Conservation (phyloP, 208 protist genomes). For the Crithidia brevicula region DNA sequence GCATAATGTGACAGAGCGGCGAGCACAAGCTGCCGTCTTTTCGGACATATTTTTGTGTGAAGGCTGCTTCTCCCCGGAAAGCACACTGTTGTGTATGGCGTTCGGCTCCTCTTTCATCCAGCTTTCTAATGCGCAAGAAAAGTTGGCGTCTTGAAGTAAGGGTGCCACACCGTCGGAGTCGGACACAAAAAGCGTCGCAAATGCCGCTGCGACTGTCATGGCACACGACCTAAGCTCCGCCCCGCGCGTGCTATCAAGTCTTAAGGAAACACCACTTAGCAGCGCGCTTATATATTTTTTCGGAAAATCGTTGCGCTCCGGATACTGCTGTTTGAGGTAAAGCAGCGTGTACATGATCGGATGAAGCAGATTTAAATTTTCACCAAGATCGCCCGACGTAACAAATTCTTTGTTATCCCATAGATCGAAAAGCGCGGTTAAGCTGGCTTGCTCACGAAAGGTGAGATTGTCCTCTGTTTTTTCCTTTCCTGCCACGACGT, state of each 20-base stretch:
- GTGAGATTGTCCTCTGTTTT: not conserved
- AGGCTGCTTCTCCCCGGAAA: no score
- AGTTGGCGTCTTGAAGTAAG: slow-evolving; percentile 36
- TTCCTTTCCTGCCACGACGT: not conserved
- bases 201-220: slow-evolving; percentile 46
- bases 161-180: slow-evolving; percentile 26
- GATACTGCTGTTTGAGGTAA: slow-evolving; percentile 27
- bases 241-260: slow-evolving; percentile 44
- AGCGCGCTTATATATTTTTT: slow-evolving; percentile 37
- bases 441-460: slow-evolving; percentile 11
- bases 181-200: slow-evolving; percentile 39
- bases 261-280: slow-evolving; percentile 49
- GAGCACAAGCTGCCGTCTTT: not conserved
- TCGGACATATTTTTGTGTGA: not conserved
- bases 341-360: slow-evolving; percentile 63
- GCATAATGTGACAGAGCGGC: not conserved
- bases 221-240: slow-evolving; percentile 22
- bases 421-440: slow-evolving; percentile 20
- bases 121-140: slow-evolving; percentile 19
- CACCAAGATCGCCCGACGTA: slow-evolving; percentile 32
- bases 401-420: slow-evolving; percentile 51
- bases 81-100: no score
- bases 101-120: slow-evolving; percentile 38
- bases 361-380: slow-evolving; percentile 55
- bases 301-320: slow-evolving; percentile 25